Conservation (phyloP, 2,329 filamentous ascomycete species). For the Microthyrium microscopicum region DNA sequence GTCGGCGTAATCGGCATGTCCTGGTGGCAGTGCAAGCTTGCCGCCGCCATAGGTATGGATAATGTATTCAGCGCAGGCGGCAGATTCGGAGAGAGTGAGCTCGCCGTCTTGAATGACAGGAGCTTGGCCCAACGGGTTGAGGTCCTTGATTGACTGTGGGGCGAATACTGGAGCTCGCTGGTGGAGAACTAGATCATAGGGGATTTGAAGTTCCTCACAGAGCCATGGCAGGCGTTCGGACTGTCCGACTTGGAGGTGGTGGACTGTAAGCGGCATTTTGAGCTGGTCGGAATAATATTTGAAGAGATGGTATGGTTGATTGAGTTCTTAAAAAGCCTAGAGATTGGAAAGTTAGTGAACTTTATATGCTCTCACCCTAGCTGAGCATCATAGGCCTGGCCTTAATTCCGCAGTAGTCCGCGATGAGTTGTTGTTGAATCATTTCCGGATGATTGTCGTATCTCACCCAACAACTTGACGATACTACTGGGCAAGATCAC, state of each 20-base stretch:
- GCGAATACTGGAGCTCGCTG: constrained; percentile 23
- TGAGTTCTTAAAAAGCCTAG: too few species aligned
- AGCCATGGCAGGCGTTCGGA: constrained; percentile 40
- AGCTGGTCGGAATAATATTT: too few species aligned
- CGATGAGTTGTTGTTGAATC: too few species aligned
- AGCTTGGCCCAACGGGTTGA: constrained; percentile 16
- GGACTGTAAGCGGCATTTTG: constrained; percentile 22
- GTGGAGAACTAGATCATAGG: constrained; percentile 24
- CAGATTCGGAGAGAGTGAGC: constrained; percentile 41
- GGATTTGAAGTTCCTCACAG: constrained; percentile 37
- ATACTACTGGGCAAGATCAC: too few species aligned
- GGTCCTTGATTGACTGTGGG: constrained; percentile 16
- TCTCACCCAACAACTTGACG: too few species aligned
- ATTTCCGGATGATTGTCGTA: too few species aligned
- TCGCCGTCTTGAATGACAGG: constrained; percentile 43
- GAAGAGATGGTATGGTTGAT: too few species aligned
- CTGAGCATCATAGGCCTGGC: too few species aligned
- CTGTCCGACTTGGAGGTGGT: constrained; percentile 37
- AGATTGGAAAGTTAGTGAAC: too few species aligned
- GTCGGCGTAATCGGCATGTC: constrained; percentile 35
- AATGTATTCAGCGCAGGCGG: constrained; percentile 47
- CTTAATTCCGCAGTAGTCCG: too few species aligned
- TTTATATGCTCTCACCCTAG: too few species aligned
- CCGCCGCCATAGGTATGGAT: constrained; percentile 35
- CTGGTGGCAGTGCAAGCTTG: constrained; percentile 28